A percentile compares a stretch with the other conserved stretches of the same genome.
Evolutionary conservation across 352 stramenopile species (phyloP).

Genomic region (Phytophthora idaei): DNA sequence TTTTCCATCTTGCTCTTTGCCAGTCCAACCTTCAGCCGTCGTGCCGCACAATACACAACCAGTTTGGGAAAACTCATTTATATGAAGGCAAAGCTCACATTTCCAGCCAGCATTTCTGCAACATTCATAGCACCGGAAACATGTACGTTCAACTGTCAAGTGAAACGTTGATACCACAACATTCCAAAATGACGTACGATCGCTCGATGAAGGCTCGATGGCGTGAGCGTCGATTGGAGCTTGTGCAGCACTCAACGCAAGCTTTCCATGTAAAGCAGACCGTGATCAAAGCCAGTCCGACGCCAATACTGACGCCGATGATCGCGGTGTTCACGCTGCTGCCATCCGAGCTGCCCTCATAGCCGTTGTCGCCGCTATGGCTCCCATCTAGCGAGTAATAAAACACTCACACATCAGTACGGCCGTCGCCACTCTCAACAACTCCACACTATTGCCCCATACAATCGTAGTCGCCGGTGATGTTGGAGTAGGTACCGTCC

Average conservation of each 20-base stretch:
- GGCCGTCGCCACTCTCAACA: neutral
- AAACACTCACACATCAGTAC: slow-evolving; percentile 7
- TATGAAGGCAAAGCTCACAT: slow-evolving; percentile 62
- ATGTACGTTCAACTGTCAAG: slow-evolving; percentile 7
- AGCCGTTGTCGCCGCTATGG: slow-evolving; percentile 10
- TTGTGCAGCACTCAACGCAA: slow-evolving; percentile 55
- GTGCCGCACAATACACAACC: slow-evolving; percentile 64
- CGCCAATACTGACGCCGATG: slow-evolving; percentile 41
- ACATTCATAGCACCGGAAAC: slow-evolving; percentile 12
- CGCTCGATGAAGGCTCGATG: slow-evolving; percentile 57
- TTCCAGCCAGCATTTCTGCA: slow-evolving; percentile 51
- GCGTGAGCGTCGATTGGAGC: slow-evolving; percentile 32
- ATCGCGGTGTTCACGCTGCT: slow-evolving; percentile 33
- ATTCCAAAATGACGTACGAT: slow-evolving; percentile 38
- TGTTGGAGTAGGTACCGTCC: slow-evolving; percentile 23
- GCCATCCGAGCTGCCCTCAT: slow-evolving; percentile 23
- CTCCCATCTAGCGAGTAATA: slow-evolving; percentile 24
- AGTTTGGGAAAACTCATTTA: slow-evolving; percentile 53
- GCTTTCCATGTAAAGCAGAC: slow-evolving; percentile 56
- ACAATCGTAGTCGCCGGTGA: slow-evolving; percentile 26
- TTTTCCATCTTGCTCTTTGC: neutral
- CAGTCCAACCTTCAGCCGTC: slow-evolving; percentile 35
- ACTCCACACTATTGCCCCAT: slow-evolving; percentile 1
- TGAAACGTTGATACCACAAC: slow-evolving; percentile 10
- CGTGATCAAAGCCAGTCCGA: slow-evolving; percentile 42